Conservation (phyloP, 345 rosid genomes). For the Cardiospermum halicacabum region DNA sequence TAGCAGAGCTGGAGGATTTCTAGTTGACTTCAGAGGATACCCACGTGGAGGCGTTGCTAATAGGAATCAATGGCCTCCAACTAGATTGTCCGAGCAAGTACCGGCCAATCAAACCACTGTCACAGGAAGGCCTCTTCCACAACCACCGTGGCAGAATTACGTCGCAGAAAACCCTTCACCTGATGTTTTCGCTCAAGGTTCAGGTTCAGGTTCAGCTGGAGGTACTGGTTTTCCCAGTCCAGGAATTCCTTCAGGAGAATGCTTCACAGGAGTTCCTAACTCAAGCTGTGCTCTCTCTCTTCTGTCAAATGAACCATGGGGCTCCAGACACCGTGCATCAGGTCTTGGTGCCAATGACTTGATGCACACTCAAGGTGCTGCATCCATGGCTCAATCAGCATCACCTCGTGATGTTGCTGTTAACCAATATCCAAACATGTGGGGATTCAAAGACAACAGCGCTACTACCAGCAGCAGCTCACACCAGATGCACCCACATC, state of each 20-base stretch:
- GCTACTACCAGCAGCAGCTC: slow-evolving; percentile 23
- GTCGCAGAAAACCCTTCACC: slow-evolving; percentile 44
- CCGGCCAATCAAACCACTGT: slow-evolving; percentile 22
- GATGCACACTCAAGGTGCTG: slow-evolving; percentile 34
- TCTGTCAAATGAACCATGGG: slow-evolving; percentile 95
- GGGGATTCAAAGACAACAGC: slow-evolving; percentile 52
- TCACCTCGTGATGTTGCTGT: slow-evolving; percentile 31
- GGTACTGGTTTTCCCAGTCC: slow-evolving; percentile 49
- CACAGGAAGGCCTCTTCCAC: slow-evolving; percentile 31
- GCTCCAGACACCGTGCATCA: slow-evolving; percentile 35
- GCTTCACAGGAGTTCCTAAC: slow-evolving; percentile 60
- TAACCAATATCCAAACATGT: slow-evolving; percentile 44
- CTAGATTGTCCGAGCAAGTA: slow-evolving; percentile 28
- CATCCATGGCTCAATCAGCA: slow-evolving; percentile 48
- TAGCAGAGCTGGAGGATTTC: slow-evolving; percentile 47
- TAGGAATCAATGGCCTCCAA: slow-evolving; percentile 36
- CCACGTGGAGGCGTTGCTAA: slow-evolving; percentile 38
- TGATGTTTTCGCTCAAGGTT: slow-evolving; percentile 45
- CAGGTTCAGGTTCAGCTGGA: slow-evolving; percentile 38
- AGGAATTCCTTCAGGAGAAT: slow-evolving; percentile 51
- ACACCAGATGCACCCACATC: slow-evolving; percentile 36
- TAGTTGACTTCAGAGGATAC: slow-evolving; percentile 48
- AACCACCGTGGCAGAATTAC: slow-evolving; percentile 39
- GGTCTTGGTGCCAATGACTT: slow-evolving; percentile 33
- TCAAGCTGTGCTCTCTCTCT: slow-evolving; percentile 99